Evolutionary conservation across 495 filamentous ascomycete genomes (phyloP).

Genomic region (Aspergillus diversus): DNA sequence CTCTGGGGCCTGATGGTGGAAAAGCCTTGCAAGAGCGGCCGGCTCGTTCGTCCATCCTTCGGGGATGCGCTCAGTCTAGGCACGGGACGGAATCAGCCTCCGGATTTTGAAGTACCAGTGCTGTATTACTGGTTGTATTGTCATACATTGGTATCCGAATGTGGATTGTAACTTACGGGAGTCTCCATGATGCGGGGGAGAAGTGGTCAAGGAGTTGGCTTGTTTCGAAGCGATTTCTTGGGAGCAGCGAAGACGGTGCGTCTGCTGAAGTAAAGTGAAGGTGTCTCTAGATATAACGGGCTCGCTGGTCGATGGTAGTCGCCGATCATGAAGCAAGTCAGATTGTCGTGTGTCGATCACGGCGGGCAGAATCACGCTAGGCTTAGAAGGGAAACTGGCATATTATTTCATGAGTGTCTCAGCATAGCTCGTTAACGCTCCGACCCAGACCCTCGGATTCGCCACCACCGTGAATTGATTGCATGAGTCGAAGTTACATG

Average conservation of each 20-base stretch:
- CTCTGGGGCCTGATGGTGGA: neutral
- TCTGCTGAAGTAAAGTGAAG: neutral
- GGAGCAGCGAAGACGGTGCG: neutral
- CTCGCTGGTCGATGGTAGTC: neutral
- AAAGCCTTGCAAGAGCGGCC: neutral
- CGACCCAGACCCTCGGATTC: no score
- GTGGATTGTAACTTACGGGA: neutral
- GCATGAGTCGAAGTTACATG: no score
- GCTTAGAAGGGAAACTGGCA: neutral
- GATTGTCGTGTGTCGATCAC: neutral
- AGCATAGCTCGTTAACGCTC: no score
- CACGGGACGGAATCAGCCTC: neutral
- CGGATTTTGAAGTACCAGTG: neutral
- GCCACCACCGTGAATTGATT: no score
- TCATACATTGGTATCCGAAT: neutral
- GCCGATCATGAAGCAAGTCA: neutral
- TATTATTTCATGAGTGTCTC: no score
- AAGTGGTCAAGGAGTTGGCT: neutral
- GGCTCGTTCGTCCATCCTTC: constrained; percentile 4
- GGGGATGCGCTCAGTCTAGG: neutral
- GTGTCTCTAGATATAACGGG: neutral
- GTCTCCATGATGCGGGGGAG: neutral
- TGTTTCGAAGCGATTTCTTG: neutral
- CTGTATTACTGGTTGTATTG: neutral
- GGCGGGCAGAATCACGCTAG: neutral